Percentiles rank a stretch among this genome's conserved stretches.
These are phyloP conservation scores for Mercurialis annua DNA, from an alignment of 345 rosid genomes.

Conservation along the genomic window DNA sequence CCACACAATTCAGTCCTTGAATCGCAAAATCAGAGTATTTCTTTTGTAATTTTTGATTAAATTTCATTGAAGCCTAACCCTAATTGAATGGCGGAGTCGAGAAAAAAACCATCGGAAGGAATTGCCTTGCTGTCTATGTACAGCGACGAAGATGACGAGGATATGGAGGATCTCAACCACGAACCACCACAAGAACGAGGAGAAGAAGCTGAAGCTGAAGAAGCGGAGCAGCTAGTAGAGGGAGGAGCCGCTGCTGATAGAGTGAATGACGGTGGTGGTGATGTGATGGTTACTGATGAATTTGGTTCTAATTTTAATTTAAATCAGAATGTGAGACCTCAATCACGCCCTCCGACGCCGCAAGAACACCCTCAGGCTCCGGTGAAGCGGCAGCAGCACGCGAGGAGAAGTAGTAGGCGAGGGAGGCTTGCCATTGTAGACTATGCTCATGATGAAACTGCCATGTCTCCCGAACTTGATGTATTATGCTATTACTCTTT, in stretches of 20 bases:
- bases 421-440: constrained; percentile 57
- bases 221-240: constrained; percentile 18
- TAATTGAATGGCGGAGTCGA: constrained; percentile 57
- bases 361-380: constrained; percentile 20
- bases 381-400: constrained; percentile 14
- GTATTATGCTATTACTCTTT: constrained; percentile 18
- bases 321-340: constrained; percentile 13
- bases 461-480: constrained; percentile 71
- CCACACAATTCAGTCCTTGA: too few species aligned
- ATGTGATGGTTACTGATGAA: constrained; percentile 22
- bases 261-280: constrained; percentile 16
- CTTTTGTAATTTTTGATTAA: too few species aligned
- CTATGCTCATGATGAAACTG: constrained; percentile 63
- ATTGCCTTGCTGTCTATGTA: constrained; percentile 77
- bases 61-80: constrained; percentile 27
- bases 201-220: constrained; percentile 16
- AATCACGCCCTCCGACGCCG: constrained; percentile 16
- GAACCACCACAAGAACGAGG: constrained; percentile 11
- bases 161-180: constrained; percentile 63
- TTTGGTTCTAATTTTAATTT: constrained; percentile 11
- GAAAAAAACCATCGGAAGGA: constrained; percentile 70
- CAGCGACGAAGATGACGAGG: constrained; percentile 84
- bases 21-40: too few species aligned
- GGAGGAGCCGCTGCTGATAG: constrained; percentile 46
- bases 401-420: constrained; percentile 29